Evolutionary conservation across 352 stramenopile species (phyloP), one percentile per base, ranked within the genome.

Genomic region (Plasmopara muralis): DNA sequence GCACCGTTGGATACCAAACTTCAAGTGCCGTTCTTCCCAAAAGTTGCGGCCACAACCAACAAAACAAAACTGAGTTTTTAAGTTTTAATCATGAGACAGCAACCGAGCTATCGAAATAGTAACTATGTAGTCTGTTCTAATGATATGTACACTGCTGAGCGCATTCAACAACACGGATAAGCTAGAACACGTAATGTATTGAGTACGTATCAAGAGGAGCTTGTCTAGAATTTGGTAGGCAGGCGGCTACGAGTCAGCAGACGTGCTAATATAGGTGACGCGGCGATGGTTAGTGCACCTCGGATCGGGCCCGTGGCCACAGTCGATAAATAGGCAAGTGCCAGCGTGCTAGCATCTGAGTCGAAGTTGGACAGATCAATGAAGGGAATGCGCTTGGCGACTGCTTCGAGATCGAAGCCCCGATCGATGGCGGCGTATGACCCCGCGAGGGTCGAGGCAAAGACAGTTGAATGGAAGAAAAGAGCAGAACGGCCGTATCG

Each of bases 401-500:
- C 45, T 14, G 68, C 53, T 37, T 83, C 60, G 20, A 93, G 65
- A 43, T 93, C 69, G 14, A 89, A 49, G 50, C 83, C 83, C 48
- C 79, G 62, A 42, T 73, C 65, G 51, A 93, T 87, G 31, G 77
- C 77, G 4, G 62, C 64, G 50, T 89, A 93, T 16, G 75, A 82
- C 40, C 79, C 88, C 1, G 77, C 81, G 59, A 99, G 96, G 59
- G 98, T 97, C 14, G 94, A 87, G 6, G 85, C 89, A 74, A 98
- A 98, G 39, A 94, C 60, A 56, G 91, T 95, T 16, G 93, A 83
- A 48, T 97, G 64, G 46, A 96, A 87, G 79, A 98, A 87, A 37
- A 98, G 66, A 29, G 87, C 67, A 49, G 98, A 83, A 68, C 97
- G 97, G 10, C 96, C 83, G 76, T 98, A 98, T 58, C 97, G 90